Evolutionary conservation across 495 filamentous ascomycete genomes (phyloP).

Genomic region (Parathielavia appendiculata): DNA sequence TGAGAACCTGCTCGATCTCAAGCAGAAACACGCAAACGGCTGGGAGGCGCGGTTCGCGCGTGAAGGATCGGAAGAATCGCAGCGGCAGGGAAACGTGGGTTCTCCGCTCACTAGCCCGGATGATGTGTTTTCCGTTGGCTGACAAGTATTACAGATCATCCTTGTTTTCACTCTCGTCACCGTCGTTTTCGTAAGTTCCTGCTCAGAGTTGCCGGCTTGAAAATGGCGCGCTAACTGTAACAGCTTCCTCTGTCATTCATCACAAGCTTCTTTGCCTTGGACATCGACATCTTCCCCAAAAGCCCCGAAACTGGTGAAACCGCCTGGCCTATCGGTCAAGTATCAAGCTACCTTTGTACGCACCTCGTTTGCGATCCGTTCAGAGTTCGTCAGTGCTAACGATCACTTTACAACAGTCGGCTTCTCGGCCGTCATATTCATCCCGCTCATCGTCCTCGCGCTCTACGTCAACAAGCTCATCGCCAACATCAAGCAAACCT

Average conservation of each 20-base stretch:
- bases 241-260: slow-evolving; percentile 23
- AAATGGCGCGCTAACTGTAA: not conserved
- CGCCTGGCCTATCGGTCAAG: slow-evolving; percentile 7
- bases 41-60: slow-evolving; percentile 24
- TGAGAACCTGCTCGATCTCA: slow-evolving; percentile 25
- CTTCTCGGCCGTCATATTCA: slow-evolving; percentile 15
- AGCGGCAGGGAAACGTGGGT: slow-evolving; percentile 20
- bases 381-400: not conserved
- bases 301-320: slow-evolving; percentile 8
- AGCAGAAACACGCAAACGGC: slow-evolving; percentile 29
- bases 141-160: slow-evolving; percentile 13
- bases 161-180: slow-evolving; percentile 24
- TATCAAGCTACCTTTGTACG: slow-evolving; percentile 16
- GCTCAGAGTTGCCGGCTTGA: too few relatives aligned
- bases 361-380: not conserved
- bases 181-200: slow-evolving; percentile 18
- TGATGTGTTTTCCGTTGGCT: not conserved
- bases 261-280: slow-evolving; percentile 18
- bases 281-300: slow-evolving; percentile 15
- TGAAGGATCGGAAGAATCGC: slow-evolving; percentile 18
- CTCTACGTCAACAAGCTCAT: slow-evolving; percentile 21
- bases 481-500: slow-evolving; percentile 3
- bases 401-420: slow-evolving; percentile 11
- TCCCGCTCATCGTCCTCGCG: slow-evolving; percentile 16
- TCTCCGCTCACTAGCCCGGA: not conserved